Conservation (phyloP, 257 asterid species). For the Agastache rugosa region DNA sequence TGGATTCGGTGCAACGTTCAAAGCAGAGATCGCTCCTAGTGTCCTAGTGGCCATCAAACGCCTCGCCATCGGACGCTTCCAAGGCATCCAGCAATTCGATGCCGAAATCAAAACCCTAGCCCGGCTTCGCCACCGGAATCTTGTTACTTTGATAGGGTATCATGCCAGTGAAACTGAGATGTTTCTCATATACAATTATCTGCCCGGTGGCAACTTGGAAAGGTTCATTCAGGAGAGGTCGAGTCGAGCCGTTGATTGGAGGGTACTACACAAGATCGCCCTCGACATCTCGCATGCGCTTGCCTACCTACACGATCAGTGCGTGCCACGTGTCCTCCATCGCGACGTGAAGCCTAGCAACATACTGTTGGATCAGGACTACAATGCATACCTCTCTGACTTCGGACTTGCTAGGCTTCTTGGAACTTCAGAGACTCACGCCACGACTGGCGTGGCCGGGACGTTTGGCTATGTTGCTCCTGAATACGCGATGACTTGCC, state of each 20-base stretch:
- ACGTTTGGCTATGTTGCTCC: constrained; percentile 96
- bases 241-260: constrained; percentile 83
- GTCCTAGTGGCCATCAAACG: constrained; percentile 85
- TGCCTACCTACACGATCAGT: constrained; percentile 88
- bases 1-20: constrained; percentile 95
- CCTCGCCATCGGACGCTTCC: constrained; percentile 83
- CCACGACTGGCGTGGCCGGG: constrained; percentile 91
- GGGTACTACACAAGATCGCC: constrained; percentile 87
- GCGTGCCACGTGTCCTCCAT: constrained; percentile 92
- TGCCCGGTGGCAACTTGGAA: constrained; percentile 87
- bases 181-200: constrained; percentile 81
- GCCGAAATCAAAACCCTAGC: constrained; percentile 89
- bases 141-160: constrained; percentile 89
- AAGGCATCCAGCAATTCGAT: constrained; percentile 70
- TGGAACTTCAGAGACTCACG: constrained; percentile 89
- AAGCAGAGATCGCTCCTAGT: constrained; percentile 92
- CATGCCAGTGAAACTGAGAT: constrained; percentile 89
- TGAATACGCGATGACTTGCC: constrained; percentile 91
- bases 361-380: constrained; percentile 79
- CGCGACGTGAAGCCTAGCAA: constrained; percentile 98
- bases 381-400: constrained; percentile 81
- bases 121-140: constrained; percentile 78
- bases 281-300: constrained; percentile 84
- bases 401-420: constrained; percentile 83
- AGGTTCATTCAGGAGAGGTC: constrained; percentile 82